Conservation (phyloP, 2,329 filamentous ascomycete genomes). For the Ophioceras dolichostomum region DNA sequence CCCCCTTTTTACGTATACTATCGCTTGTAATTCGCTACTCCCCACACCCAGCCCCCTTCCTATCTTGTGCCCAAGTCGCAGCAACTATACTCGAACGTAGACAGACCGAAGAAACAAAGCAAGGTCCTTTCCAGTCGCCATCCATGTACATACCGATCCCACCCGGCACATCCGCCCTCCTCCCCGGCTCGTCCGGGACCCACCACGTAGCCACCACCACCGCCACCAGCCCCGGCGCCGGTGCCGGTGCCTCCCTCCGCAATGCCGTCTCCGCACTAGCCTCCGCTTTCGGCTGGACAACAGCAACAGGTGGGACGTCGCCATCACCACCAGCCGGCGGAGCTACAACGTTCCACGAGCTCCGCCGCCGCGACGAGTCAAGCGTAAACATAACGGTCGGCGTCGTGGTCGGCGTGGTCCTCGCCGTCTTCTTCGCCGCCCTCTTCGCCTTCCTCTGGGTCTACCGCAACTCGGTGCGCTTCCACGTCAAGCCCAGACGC, state of each 20-base stretch:
- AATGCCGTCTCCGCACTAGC: neutral
- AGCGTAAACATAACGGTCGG: slow-evolving; percentile 22
- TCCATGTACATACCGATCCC: slow-evolving; percentile 5
- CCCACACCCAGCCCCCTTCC: no score
- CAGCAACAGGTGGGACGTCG: slow-evolving; percentile 6
- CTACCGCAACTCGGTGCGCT: slow-evolving; percentile 25
- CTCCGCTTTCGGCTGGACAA: no score
- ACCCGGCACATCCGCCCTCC: neutral
- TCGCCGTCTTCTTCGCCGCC: slow-evolving; percentile 25
- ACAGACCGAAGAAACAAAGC: no score
- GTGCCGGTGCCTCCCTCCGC: neutral
- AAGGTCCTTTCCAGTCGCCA: no score
- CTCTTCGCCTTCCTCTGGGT: slow-evolving; percentile 23
- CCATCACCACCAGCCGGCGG: slow-evolving; percentile 7
- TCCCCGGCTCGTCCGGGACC: neutral
- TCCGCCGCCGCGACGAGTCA: slow-evolving; percentile 10
- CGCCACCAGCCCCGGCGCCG: neutral
- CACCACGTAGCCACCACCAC: neutral
- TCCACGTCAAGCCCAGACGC: slow-evolving; percentile 11
- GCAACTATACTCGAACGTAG: no score
- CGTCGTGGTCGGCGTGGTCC: slow-evolving; percentile 26
- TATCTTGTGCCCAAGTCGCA: no score
- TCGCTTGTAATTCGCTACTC: no score
- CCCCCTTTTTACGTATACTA: no score
- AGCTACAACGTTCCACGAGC: neutral